Base-by-base conservation (phyloP, 148 eudicot genomes). In the Fallopia convolvulus region DNA sequence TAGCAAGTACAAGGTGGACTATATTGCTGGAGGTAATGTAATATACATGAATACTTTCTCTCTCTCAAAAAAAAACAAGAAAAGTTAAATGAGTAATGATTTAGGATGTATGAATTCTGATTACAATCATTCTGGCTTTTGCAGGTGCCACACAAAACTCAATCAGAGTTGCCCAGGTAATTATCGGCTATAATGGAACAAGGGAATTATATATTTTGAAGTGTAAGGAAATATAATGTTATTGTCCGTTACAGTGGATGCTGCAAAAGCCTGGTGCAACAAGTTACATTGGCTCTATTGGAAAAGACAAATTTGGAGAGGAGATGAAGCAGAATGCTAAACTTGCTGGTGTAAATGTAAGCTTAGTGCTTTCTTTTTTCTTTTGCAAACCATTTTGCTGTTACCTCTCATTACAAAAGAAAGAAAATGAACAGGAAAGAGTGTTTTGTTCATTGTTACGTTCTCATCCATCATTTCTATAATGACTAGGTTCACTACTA, bases 111-210 rank as follows among this genome's bases (percentile, higher is more conserved):
- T 60, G 61, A 81, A 75, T 39, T 33, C 72, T 68, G 33, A 68
- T 68, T 33, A 33, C 42, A 15, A 13, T 33, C 44, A 5, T 33
- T 68, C 44, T 17, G n/a, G 44, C 72, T 36, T 68, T 68, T 68
- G 72, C 90, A 94, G 98, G 99, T 88, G 94, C 99, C 75, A 95
- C 99, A 52, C 99, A 95, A 76, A 95, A 95, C 77, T 85, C 99
- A 21, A 92, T 95, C 73, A 90, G 96, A 87, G 92, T 95, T 73
- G 97, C 97, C 47, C 99, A 95, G 93, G 99, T 95, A 84, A 68
- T 68, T 74, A 21, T 9, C 47, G 12, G 14, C 18, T 74, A 42
- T 36, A 68, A 17, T 39, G 72, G 12, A 46, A 39, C 46, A 15
- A 68, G 10, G 72, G 36, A 68, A 68, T 39, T 14, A 68, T 6